phyloP scores from a whole-genome alignment of 192 early-diverging fungal species.

The Rhizoclosmatium globosum region DNA sequence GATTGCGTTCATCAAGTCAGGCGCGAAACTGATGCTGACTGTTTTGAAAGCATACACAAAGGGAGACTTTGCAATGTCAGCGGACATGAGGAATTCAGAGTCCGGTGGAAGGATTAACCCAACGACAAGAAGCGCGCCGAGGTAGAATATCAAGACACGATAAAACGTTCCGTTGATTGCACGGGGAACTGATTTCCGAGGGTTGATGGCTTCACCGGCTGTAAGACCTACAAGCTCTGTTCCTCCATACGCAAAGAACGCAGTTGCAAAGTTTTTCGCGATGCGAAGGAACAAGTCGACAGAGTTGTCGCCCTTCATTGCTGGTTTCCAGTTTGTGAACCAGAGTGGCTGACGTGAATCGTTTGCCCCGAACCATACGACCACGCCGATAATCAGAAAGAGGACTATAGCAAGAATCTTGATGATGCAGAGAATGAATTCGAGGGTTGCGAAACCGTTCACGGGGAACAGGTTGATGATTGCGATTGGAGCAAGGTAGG shows the following conservation, averaged over 20 bases:
- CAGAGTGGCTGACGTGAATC: slow-evolving; percentile 52
- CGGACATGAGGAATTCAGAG: slow-evolving; percentile 70
- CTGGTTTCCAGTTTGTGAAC: slow-evolving; percentile 37
- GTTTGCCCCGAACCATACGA: slow-evolving; percentile 68
- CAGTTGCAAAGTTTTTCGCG: slow-evolving; percentile 37
- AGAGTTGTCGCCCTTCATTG: slow-evolving; percentile 6
- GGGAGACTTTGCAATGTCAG: slow-evolving; percentile 62
- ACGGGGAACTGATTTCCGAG: slow-evolving; percentile 59
- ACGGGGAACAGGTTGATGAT: slow-evolving; percentile 69
- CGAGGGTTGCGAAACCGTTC: slow-evolving; percentile 71
- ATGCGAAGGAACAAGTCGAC: neutral
- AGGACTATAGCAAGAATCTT: slow-evolving; percentile 86
- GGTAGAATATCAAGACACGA: slow-evolving; percentile 85
- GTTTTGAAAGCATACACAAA: slow-evolving; percentile 72
- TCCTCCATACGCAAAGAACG: slow-evolving; percentile 68
- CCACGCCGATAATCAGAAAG: slow-evolving; percentile 82
- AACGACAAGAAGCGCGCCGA: slow-evolving; percentile 72
- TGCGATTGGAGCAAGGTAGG: slow-evolving; percentile 64
- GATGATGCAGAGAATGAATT: slow-evolving; percentile 81
- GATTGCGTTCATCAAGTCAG: slow-evolving; percentile 79
- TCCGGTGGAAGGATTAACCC: slow-evolving; percentile 75
- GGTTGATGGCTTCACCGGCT: slow-evolving; percentile 90
- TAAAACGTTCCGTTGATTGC: slow-evolving; percentile 69
- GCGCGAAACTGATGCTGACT: slow-evolving; percentile 60
- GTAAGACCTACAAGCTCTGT: slow-evolving; percentile 81